Evolutionary conservation across 768 basidiomycete genomes (phyloP).

Genomic region (Heimioporus sp.): DNA sequence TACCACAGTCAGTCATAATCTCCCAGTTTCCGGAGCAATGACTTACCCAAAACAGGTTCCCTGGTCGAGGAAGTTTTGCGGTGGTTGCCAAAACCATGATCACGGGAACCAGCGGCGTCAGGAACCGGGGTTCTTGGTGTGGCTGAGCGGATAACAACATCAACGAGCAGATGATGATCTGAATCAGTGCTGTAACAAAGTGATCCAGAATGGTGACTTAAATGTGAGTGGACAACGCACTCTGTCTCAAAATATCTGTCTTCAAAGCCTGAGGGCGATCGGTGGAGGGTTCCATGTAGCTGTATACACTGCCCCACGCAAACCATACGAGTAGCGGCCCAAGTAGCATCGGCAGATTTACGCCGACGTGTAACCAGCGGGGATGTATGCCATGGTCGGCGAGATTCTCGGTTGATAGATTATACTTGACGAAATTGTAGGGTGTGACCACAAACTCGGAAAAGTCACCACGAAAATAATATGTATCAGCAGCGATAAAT

Average conservation of each 20-base stretch:
- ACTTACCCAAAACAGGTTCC: constrained; percentile 34
- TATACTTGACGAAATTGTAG: constrained; percentile 38
- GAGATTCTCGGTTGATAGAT: constrained; percentile 35
- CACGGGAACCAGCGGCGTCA: constrained; percentile 35
- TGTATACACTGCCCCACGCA: constrained; percentile 9
- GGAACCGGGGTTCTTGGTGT: constrained; percentile 40
- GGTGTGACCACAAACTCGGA: constrained; percentile 30
- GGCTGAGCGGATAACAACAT: constrained; percentile 33
- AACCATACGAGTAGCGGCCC: constrained; percentile 34
- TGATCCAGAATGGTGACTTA: not conserved
- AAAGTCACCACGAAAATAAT: constrained; percentile 31
- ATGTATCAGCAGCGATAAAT: constrained; percentile 29
- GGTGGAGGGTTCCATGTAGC: not conserved
- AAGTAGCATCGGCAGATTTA: constrained; percentile 40
- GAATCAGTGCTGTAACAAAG: constrained; percentile 25
- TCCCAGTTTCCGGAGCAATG: not conserved
- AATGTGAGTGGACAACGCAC: not conserved
- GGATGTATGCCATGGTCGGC: constrained; percentile 41
- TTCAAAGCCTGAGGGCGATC: not conserved
- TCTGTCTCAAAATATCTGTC: constrained; percentile 11
- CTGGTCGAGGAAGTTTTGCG: constrained; percentile 22
- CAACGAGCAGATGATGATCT: constrained; percentile 30
- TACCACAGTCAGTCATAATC: not conserved
- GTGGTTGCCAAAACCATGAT: constrained; percentile 29
- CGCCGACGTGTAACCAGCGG: constrained; percentile 37